These are phyloP conservation scores for Cerrena zonata DNA, from an alignment of 1,284 basidiomycete species.

Conservation along the genomic window DNA sequence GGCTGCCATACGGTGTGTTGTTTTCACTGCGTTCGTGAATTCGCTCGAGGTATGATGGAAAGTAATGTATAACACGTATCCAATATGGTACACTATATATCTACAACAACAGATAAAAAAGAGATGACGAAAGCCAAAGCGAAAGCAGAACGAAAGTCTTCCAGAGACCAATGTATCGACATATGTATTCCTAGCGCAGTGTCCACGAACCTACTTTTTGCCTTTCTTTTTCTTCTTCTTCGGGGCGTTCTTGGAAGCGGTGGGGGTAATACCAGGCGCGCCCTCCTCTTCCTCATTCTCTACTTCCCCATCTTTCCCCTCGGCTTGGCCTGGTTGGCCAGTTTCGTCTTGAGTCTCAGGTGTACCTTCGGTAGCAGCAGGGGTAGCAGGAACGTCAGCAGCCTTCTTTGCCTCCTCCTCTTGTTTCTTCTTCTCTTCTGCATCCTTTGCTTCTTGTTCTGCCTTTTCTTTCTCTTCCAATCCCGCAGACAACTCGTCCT, in stretches of 20 bases:
- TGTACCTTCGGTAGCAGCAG: constrained; percentile 6
- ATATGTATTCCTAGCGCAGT: background rate
- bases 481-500: too few relatives aligned
- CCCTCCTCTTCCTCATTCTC: constrained; percentile 8
- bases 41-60: background rate
- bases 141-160: background rate
- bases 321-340: too few relatives aligned
- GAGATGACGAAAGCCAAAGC: background rate
- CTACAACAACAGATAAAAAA: background rate
- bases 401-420: constrained; percentile 10
- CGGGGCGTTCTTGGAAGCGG: constrained; percentile 8
- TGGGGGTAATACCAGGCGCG: background rate
- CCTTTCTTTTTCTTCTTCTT: constrained; percentile 12
- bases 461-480: constrained; percentile 15
- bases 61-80: background rate
- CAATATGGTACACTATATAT: background rate
- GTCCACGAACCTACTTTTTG: constrained; percentile 10
- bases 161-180: background rate
- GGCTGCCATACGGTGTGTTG: too few relatives aligned
- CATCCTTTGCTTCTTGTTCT: constrained; percentile 12
- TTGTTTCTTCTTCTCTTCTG: constrained; percentile 8
- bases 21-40: background rate
- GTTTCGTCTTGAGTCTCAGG: constrained; percentile 4
- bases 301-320: constrained; percentile 7
- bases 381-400: constrained; percentile 7